Evolutionary conservation across 768 basidiomycete species (phyloP), one percentile per base, ranked within the genome.

Genomic region (Russula sp.): DNA sequence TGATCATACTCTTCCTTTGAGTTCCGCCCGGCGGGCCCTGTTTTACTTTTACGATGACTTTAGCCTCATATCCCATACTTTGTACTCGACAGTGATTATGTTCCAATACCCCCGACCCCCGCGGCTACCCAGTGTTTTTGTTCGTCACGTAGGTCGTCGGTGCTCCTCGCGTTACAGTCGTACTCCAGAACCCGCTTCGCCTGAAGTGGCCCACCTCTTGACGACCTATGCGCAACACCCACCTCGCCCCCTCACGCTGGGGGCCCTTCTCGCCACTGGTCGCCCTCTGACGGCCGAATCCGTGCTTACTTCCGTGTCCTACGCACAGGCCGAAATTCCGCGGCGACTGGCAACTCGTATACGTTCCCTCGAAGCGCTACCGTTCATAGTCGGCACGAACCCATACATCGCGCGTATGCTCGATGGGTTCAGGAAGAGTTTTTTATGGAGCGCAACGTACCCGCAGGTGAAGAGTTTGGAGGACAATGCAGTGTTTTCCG

Each of bases 371-470:
- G 89, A 93, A 69, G 74, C 79, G 0, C 79, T 93, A 36, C 91
- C 91, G 0, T 93, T 88, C 74, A 93, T 93, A 42, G 92, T 93
- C 52, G 92, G 90, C 22, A 91, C 88, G 55, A 93, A 93, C 71
- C 91, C 91, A 14, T 90, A 88, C 73, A 81, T 93, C n/a, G 79
- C 87, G 4, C 83, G 81, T 59, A 84, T 83, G 13, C 77, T 91
- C 61, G 75, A 84, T 58, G 78, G 86, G 7, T 87, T 90, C 73
- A 77, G 81, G 66, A 78, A 83, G 50, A 86, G 86, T 71, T 90
- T 93, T 69, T 74, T 79, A 54, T 82, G 81, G 69, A 77, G 92
- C 41, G 85, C 87, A 18, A 84, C 78, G 22, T 83, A 89, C 69
- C 83, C 85, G 7, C 75, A 78, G 1, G 82, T 93, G 57, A 81